phyloP scores from a whole-genome alignment of 73 alveolate genomes.

The Paramecium octaurelia region DNA sequence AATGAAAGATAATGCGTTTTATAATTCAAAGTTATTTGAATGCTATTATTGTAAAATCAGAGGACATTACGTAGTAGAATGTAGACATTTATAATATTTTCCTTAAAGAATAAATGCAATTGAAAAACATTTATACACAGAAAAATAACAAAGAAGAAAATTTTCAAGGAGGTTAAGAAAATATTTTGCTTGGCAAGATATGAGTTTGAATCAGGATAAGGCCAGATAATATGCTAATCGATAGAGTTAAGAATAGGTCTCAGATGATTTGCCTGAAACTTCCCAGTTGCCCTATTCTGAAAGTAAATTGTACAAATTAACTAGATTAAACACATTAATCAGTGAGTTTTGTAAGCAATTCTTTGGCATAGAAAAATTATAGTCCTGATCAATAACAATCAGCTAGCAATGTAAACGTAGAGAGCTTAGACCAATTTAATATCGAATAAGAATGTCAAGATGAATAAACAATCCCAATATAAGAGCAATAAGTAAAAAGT shows the following conservation, averaged over 20 bases:
- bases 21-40: background rate
- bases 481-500: background rate
- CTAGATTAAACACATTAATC: conserved; percentile 24
- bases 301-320: background rate
- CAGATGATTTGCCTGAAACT: conserved; percentile 1
- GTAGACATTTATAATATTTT: background rate
- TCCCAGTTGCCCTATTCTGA: conserved; percentile 24
- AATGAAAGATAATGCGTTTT: conserved; percentile 17
- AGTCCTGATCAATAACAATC: background rate
- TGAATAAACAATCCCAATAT: background rate
- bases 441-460: background rate
- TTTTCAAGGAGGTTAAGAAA: background rate
- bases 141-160: background rate
- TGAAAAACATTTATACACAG: background rate
- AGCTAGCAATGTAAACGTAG: background rate
- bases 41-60: conserved; percentile 21
- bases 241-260: background rate
- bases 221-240: background rate
- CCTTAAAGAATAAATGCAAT: conserved; percentile 6
- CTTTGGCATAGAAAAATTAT: background rate
- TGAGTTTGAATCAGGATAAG: background rate
- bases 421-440: background rate
- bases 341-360: conserved; percentile 1
- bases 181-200: background rate
- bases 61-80: background rate